These are phyloP conservation scores for Schoenoplectus triqueter DNA, from an alignment of 202 grass and related monocot genomes.

Conservation along the genomic window DNA sequence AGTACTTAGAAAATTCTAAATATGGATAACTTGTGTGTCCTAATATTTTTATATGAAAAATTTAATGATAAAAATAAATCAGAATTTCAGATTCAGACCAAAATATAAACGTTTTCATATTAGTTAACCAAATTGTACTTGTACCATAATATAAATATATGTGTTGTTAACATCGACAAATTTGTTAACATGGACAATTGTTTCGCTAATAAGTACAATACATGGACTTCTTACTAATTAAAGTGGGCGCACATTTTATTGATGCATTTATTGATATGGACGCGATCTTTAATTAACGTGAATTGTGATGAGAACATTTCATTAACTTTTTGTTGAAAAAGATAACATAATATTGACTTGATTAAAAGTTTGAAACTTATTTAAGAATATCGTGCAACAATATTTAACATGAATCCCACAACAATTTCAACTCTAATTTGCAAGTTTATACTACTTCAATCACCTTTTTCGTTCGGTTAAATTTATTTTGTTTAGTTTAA, in stretches of 20 bases:
- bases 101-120: no score
- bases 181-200: not conserved
- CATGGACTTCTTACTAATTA: not conserved
- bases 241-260: not conserved
- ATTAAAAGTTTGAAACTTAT: not conserved
- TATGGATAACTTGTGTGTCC: no score
- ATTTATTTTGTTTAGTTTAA: no score
- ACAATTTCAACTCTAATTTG: no score
- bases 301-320: not conserved
- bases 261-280: not conserved
- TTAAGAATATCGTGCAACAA: not conserved
- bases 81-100: no score
- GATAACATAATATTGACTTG: not conserved
- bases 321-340: not conserved
- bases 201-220: not conserved
- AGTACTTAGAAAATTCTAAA: no score
- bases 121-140: no score
- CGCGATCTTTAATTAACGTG: not conserved
- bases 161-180: not conserved
- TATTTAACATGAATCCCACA: no score
- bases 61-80: no score
- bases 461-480: no score
- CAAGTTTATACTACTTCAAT: no score
- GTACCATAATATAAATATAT: not conserved
- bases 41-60: no score